Base-by-base conservation (phyloP, 495 filamentous ascomycete species). In the Daldinia caldariorum region DNA sequence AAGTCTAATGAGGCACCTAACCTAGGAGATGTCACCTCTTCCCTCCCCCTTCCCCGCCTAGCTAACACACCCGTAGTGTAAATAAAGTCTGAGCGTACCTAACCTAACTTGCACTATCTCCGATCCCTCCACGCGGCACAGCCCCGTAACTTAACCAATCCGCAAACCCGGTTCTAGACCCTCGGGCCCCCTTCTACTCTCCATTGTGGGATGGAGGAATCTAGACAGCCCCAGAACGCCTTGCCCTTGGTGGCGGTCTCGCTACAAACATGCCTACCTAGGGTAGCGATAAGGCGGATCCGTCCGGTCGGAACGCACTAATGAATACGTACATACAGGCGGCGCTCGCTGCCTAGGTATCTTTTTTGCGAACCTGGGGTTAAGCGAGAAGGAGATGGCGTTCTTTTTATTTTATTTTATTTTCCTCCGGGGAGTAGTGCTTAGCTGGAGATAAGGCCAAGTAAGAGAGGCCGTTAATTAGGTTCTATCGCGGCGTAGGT, bases 131-230 rank as follows among this genome's bases (percentile, higher is more conserved):
- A 49, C 32, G 65, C 39, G 65, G 58, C 57, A 16, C 65, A 49
- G 63, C n/a, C 58, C 31, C 65, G 65, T 67, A 61, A 49, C 18
- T 12, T 20, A 55, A 16, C 65, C 65, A 67, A 67, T 67, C 55
- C 35, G 18, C 49, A 35, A 35, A 0, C 35, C 49, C 13, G 13
- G 16, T 60, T 45, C 53, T 37, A 18, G 38, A 6, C 6, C 18
- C 18, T 47, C 6, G n/a, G n/a, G n/a, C n/a, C n/a, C n/a, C n/a
- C n/a, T n/a, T 35, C 2, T 7, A 35, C 34, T 35, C 34, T 35
- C 2, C 1, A 2, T 35, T 35, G 34, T 2, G 26, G 26, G 26
- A 26, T 26, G 1, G 26, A 3, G 26, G 26, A 3, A 26, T 26
- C 26, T 3, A 26, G 26, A 26, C 26, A 26, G 26, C 10, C n/a